Evolutionary conservation across 2,329 filamentous ascomycete species (phyloP).

Genomic region (Blumeria graminis): DNA sequence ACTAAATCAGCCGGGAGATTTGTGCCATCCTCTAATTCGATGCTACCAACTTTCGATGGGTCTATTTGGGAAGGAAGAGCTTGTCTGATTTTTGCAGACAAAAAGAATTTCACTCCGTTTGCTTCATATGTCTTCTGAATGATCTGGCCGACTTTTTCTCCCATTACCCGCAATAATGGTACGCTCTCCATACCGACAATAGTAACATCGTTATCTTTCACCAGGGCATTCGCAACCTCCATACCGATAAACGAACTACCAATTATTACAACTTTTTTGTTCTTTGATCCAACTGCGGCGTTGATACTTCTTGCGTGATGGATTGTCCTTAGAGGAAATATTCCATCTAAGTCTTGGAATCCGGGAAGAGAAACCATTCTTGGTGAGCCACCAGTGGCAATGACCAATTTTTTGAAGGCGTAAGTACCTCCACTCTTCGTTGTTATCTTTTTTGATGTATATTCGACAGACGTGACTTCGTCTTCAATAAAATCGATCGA

Average conservation of each 20-base stretch:
- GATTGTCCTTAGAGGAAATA: conserved; percentile 64
- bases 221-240: conserved; percentile 73
- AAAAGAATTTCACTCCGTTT: conserved; percentile 70
- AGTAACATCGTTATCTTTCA: conserved; percentile 59
- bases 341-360: conserved; percentile 65
- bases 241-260: conserved; percentile 95
- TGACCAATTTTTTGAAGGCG: conserved; percentile 66
- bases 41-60: conserved; percentile 48
- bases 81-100: conserved; percentile 61
- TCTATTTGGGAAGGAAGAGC: conserved; percentile 48
- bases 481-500: conserved; percentile 32
- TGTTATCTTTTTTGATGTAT: conserved; percentile 44
- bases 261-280: conserved; percentile 79
- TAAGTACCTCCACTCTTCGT: conserved; percentile 50
- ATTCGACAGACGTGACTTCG: conserved; percentile 53
- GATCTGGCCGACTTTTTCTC: conserved; percentile 53
- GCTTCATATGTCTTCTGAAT: conserved; percentile 61
- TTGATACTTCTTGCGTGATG: conserved; percentile 57
- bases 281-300: conserved; percentile 53
- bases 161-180: conserved; percentile 71
- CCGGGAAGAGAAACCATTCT: conserved; percentile 55
- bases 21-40: conserved; percentile 69
- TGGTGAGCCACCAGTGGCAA: conserved; percentile 68
- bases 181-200: conserved; percentile 66
- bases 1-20: conserved; percentile 69